Evolutionary conservation across 139 green algal species (phyloP), one percentile per base, ranked within the genome.

Genomic region (Gonium pectorale): DNA sequence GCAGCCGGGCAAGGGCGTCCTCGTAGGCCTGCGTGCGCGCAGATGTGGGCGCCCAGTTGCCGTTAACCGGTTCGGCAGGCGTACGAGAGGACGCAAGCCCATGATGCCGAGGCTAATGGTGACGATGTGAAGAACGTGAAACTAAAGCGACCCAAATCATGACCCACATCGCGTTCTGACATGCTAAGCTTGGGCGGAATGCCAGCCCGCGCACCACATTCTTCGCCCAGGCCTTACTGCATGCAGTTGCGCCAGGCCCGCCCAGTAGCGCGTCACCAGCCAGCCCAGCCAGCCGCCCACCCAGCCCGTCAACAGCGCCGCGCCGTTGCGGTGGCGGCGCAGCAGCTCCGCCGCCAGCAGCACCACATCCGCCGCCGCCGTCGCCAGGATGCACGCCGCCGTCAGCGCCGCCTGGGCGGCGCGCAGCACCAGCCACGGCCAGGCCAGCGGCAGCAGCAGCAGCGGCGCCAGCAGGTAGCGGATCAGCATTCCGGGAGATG

Each of bases 381-480:
- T 49, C 19, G 70, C 49, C n/a, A 13, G 21, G 17, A n/a, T 22
- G 70, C 31, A 31, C 31, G 44, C 54, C 51, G 22, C 26, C 52
- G 51, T n/a, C 35, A 68, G 33, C 3, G 38, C 11, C 38, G 52
- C 52, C 52, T 80, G 72, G 5, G 41, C 26, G 52, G 19, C 38
- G 8, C 52, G 72, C 38, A 80, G 72, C 35, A 80, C 37, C 72
- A 80, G 37, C 72, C 75, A 82, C 8, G 75, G 75, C 75, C 75
- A 82, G 5, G 41, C 41, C 17, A 82, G 7, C 56, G 75, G 75
- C 75, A 72, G 59, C 29, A 82, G 75, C 59, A 82, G 5, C 38
- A 60, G 3, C 7, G 75, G 75, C 3, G 75, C 41, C n/a, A 82
- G 37, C 15, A 82, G n/a, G 41, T 72, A 82, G n/a, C 75, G 75